Percentiles rank a stretch among this genome's conserved stretches.
phyloP scores from a whole-genome alignment of 371 early-diverging fungal genomes.

The Mortierella polycephala region DNA sequence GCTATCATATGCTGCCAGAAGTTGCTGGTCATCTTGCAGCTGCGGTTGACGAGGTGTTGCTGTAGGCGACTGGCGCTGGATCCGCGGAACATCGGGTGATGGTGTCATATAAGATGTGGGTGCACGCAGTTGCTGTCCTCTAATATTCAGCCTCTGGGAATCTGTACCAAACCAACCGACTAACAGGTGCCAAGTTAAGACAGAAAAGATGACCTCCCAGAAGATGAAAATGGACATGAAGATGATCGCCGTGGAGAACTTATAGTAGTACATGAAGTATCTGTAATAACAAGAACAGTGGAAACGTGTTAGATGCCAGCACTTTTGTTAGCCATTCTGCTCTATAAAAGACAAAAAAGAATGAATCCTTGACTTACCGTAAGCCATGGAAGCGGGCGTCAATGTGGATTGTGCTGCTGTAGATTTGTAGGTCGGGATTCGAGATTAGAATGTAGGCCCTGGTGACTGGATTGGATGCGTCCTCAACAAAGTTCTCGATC shows the following conservation, averaged over 20 bases:
- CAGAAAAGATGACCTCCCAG: constrained; percentile 74
- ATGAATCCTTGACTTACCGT: constrained; percentile 63
- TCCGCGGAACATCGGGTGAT: background rate
- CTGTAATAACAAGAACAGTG: constrained; percentile 51
- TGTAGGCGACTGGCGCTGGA: background rate
- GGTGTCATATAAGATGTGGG: background rate
- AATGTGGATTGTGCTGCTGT: constrained; percentile 69
- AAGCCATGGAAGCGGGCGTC: constrained; percentile 88
- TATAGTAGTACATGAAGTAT: constrained; percentile 86
- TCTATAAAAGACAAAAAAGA: constrained; percentile 61
- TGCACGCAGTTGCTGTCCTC: background rate
- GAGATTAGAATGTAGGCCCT: constrained; percentile 74
- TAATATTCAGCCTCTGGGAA: background rate
- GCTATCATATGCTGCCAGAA: background rate
- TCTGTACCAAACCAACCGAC: constrained; percentile 19
- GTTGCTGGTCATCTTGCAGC: background rate
- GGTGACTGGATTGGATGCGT: constrained; percentile 66
- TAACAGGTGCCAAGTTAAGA: constrained; percentile 72
- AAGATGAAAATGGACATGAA: constrained; percentile 71
- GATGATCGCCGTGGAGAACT: constrained; percentile 69
- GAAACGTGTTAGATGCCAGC: constrained; percentile 1
- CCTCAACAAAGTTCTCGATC: constrained; percentile 73
- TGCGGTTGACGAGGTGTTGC: background rate
- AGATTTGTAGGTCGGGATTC: constrained; percentile 73
- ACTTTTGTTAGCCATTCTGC: background rate